Base-by-base conservation (phyloP, 2,329 filamentous ascomycete genomes). In the Ascosphaera apis region DNA sequence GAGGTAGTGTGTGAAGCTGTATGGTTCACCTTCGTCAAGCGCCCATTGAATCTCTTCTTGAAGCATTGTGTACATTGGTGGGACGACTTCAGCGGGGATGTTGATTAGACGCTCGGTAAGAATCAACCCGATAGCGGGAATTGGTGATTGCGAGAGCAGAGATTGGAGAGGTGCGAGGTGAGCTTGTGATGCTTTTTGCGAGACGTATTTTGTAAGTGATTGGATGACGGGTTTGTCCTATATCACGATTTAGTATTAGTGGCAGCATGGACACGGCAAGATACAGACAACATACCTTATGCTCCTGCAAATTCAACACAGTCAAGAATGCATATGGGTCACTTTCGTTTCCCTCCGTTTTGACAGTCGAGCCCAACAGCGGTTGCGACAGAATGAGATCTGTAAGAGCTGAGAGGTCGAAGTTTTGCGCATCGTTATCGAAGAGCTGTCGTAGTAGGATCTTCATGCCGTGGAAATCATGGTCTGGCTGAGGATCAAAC, bases 381-480 rank as follows among this genome's bases (percentile, higher is more conserved):
- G 80, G 74, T 55, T 98, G 86, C 34, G 77, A 74, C 36, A 95
- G 63, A 47, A 98, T 78, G 42, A 93, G 60, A 53, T 95, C 82
- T 23, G 83, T 67, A 35, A 98, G 67, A 4, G 70, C 77, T 4
- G 83, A 92, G 45, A 93, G 68, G 55, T 95, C 77, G 61, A 93
- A 82, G 19, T 91, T 65, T 40, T 76, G 67, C 33, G 77, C 68
- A 58, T 98, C 88, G 37, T 79, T 71, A 54, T 95, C 88, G 54
- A 98, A 75, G 31, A 98, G 71, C 56, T 98, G 88, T 40, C 86
- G 78, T 40, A 93, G 58, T 5, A 98, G 71, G 7, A 72, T 76
- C 56, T 93, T 93, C 47, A 91, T 69, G 39, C 88, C 88, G 57
- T 95, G 86, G 56, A 95, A 95, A 56, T 98, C 88, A 47, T 91